Evolutionary conservation across 768 basidiomycete species (phyloP), one percentile per base, ranked within the genome.

Genomic region (Leccinum disarticulatum): DNA sequence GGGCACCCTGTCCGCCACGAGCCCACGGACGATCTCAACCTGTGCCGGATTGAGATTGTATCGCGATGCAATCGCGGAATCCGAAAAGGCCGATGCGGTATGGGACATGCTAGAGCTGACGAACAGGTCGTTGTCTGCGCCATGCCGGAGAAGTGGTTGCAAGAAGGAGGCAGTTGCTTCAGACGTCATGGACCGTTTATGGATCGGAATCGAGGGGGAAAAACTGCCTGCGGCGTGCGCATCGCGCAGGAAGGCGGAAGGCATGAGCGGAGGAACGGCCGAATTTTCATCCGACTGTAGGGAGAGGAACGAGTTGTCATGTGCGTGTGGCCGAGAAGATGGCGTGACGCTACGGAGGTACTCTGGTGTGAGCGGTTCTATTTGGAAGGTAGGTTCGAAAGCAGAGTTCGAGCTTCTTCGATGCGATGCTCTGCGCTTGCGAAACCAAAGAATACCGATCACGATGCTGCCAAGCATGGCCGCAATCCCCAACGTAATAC

Each of bases 401-500:
- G 17, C 8, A 8, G 3, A 8, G 22, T 2, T 48, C 13, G 47
- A 48, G 10, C 15, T 13, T 47, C 13, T 14, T 10, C 22, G 3
- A 2, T 25, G 51, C 2, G 2, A 13, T 25, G 53, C 25, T 19
- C 33, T 59, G 36, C 49, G 60, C 52, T 51, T 69, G 47, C 61
- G 61, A 9, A 33, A 57, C 33, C 33, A 65, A 27, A 56, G 27
- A 19, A 62, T 5, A 27, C 59, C 58, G 13, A 64, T 25, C 28
- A 59, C 54, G 5, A 58, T 4, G 15, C 48, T 19, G 2, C 10
- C 52, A 6, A 63, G 5, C 4, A 57, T 15, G 14, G 50, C 33
- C 6, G 57, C 5, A 10, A 65, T 65, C 13, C 60, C 69, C 30
- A 69, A 14, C 13, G 58, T n/a, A 8, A 58, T 63, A 5, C 63